Base-by-base conservation (phyloP, 2,329 filamentous ascomycete genomes). In the Sporothrix curviconia region DNA sequence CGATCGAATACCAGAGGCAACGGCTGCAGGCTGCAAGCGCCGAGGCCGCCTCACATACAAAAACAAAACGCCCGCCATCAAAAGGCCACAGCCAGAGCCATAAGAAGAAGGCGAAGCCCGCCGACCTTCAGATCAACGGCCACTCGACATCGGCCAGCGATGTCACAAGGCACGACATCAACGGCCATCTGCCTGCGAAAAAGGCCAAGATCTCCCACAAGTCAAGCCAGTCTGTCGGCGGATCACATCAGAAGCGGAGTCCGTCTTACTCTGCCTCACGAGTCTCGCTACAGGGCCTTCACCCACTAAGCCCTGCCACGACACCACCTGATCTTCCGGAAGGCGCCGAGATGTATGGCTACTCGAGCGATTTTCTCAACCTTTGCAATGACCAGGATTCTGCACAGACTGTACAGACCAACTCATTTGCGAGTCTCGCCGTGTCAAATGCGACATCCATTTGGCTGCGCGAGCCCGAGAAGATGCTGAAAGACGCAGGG, bases 31-130 rank as follows among this genome's bases (percentile, higher is more conserved):
- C 68, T 63, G 57, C 68, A 25, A 67, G 67, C 46, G 65, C 75
- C 61, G 77, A 78, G 60, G 78, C 82, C 60, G 72, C 72, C 15
- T 75, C 78, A 65, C 85, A 91, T 70, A 85, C 87, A 72, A 89
- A 89, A 74, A 65, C 82, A 58, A 89, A 92, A 71, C 83, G 91
- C 60, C 83, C 86, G 8, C 80, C 86, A 7, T 78, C 88, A 12
- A 96, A 96, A 70, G 87, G 81, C 68, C 87, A 91, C 67, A 36
- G 46, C 53, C 59, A 61, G 3, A 61, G 61, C 34, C 87, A 91
- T 68, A 96, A 92, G 77, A 96, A 95, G 77, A 95, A 92, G 72
- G 71, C 81, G 37, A 95, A 91, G 69, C 89, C 91, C 9, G 74
- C 72, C 28, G 84, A 85, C 43, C 70, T 85, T 32, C 81, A 84